Percentiles rank a stretch among this genome's conserved stretches.
Evolutionary conservation across 1,284 basidiomycete genomes (phyloP).

Genomic region (Sanghuangporus baumii): DNA sequence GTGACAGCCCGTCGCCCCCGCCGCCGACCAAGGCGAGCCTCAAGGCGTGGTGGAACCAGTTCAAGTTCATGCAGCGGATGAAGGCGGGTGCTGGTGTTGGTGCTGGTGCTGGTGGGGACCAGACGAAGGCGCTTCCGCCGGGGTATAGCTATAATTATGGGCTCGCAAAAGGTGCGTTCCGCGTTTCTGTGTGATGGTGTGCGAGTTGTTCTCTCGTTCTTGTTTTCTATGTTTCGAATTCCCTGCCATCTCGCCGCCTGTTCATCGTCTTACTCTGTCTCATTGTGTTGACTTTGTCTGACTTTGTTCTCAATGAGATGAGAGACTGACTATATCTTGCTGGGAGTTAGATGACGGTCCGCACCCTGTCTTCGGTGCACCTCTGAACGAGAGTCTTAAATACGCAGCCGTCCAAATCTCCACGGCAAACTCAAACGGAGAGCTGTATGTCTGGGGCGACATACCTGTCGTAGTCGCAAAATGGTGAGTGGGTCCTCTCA

Average conservation of each 20-base stretch:
- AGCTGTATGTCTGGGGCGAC: constrained; percentile 87
- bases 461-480: constrained; percentile 97
- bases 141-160: constrained; percentile 11
- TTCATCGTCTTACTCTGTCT: background rate
- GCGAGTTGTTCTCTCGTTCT: constrained; percentile 1
- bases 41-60: constrained; percentile 81
- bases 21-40: constrained; percentile 57
- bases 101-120: constrained; percentile 13
- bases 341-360: constrained; percentile 22
- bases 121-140: constrained; percentile 5
- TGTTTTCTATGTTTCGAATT: constrained; percentile 10
- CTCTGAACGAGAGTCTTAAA: constrained; percentile 77
- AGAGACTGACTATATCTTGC: constrained; percentile 12
- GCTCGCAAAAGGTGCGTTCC: constrained; percentile 28
- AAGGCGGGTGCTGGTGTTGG: constrained; percentile 44
- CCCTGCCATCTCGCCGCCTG: constrained; percentile 22
- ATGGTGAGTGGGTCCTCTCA: constrained; percentile 57
- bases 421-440: constrained; percentile 79
- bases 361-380: constrained; percentile 78
- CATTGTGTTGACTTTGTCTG: background rate
- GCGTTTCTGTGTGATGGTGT: constrained; percentile 1
- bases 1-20: constrained; percentile 14
- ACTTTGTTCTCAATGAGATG: background rate
- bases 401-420: constrained; percentile 93
- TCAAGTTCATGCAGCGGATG: constrained; percentile 54